A percentile compares a stretch with the other conserved stretches of the same genome.
phyloP scores from a whole-genome alignment of 2,329 filamentous ascomycete species.

The Claviceps sp. region DNA sequence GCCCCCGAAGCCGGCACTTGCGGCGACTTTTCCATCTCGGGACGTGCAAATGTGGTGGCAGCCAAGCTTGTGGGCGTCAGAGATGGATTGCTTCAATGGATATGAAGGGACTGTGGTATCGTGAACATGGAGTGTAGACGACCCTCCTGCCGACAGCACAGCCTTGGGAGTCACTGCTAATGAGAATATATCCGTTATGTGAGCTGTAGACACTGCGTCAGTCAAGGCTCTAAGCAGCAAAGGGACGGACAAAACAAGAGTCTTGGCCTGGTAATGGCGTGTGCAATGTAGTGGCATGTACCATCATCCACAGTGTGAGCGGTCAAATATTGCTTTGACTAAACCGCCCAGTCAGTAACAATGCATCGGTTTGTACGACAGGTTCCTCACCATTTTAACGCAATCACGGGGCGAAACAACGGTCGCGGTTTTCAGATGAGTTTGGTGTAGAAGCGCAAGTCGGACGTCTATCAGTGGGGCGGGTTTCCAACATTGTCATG shows the following conservation, averaged over 20 bases:
- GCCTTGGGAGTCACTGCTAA: slow-evolving; percentile 61
- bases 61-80: slow-evolving; percentile 71
- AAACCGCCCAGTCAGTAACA: slow-evolving; percentile 2
- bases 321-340: slow-evolving; percentile 98
- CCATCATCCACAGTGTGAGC: slow-evolving; percentile 82
- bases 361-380: neutral
- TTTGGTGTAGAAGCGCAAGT: slow-evolving; percentile 4
- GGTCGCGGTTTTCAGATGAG: neutral
- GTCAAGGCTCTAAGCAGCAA: neutral
- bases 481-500: neutral
- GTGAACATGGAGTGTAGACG: slow-evolving; percentile 70
- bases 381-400: slow-evolving; percentile 14
- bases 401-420: neutral
- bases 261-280: slow-evolving; percentile 7
- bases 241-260: neutral
- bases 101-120: slow-evolving; percentile 59
- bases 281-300: slow-evolving; percentile 25
- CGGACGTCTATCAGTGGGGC: slow-evolving; percentile 6
- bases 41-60: slow-evolving; percentile 75
- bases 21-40: slow-evolving; percentile 57
- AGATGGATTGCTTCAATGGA: slow-evolving; percentile 65
- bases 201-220: slow-evolving; percentile 38
- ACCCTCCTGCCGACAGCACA: slow-evolving; percentile 74
- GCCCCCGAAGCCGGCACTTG: slow-evolving; percentile 79
- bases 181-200: slow-evolving; percentile 73